Percentiles rank a stretch among this genome's conserved stretches.
Conservation (phyloP, 108 stramenopile genomes). For the Asterionellopsis glacialis region DNA sequence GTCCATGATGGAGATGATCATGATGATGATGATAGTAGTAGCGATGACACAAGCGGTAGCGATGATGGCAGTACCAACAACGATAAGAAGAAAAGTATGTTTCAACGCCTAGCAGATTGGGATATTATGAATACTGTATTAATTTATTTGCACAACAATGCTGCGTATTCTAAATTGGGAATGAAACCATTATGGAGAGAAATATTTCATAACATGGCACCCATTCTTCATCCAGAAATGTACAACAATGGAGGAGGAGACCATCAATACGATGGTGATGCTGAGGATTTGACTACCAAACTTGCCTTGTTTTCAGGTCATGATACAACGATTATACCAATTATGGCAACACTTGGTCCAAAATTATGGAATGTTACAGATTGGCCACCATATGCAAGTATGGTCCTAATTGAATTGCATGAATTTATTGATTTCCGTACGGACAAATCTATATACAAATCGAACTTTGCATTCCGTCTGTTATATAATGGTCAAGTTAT, state of each 20-base stretch:
- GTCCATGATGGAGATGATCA: too few relatives aligned
- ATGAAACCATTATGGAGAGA: slow-evolving; percentile 69
- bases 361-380: slow-evolving; percentile 48
- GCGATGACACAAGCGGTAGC: too few relatives aligned
- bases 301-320: slow-evolving; percentile 74
- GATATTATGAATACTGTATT: slow-evolving; percentile 1
- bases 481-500: slow-evolving; percentile 72
- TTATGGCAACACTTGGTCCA: slow-evolving; percentile 66
- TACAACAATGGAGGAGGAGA: too few relatives aligned
- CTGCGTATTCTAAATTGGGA: slow-evolving; percentile 62
- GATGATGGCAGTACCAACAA: too few relatives aligned
- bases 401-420: slow-evolving; percentile 71
- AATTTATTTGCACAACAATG: slow-evolving; percentile 34
- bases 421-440: slow-evolving; percentile 22
- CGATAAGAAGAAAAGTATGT: too few relatives aligned
- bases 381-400: slow-evolving; percentile 82
- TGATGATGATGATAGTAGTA: too few relatives aligned
- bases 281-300: slow-evolving; percentile 35
- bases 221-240: slow-evolving; percentile 2
- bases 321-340: slow-evolving; percentile 82
- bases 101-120: too few relatives aligned
- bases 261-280: background rate
- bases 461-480: slow-evolving; percentile 63
- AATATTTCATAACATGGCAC: slow-evolving; percentile 44
- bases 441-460: slow-evolving; percentile 23